Conservation (phyloP, 306 rosid species). For the Vigna unguiculata region DNA sequence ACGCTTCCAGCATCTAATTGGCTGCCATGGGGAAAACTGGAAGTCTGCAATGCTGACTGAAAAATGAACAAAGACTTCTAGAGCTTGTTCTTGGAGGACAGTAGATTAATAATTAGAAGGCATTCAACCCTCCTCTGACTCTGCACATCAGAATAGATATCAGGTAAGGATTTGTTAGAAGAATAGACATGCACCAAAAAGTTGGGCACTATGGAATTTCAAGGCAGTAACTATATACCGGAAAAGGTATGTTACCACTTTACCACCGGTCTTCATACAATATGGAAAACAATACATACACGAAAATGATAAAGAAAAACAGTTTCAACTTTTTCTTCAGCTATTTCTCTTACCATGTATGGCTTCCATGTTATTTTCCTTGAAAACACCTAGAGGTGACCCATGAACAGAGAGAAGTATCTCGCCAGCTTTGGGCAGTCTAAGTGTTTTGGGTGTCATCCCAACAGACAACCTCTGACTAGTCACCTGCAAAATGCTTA, state of each 20-base stretch:
- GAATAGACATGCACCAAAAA: conserved; percentile 5
- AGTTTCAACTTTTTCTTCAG: conserved; percentile 22
- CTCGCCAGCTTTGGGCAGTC: conserved; percentile 91
- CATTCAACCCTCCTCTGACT: conserved; percentile 68
- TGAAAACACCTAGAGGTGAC: conserved; percentile 89
- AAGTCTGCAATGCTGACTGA: neutral
- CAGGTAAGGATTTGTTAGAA: conserved; percentile 18
- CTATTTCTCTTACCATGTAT: conserved; percentile 65
- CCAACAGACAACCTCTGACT: conserved; percentile 85
- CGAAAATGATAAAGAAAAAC: conserved; percentile 26
- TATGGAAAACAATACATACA: conserved; percentile 28
- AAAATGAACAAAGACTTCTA: conserved; percentile 7
- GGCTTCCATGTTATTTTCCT: conserved; percentile 96
- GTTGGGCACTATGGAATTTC: conserved; percentile 12
- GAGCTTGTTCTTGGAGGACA: conserved; percentile 31
- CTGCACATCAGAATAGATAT: conserved; percentile 52
- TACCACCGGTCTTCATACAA: conserved; percentile 21
- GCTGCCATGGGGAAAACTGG: neutral
- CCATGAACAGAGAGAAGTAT: conserved; percentile 85
- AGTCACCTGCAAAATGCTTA: conserved; percentile 57
- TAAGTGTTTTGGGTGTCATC: conserved; percentile 82
- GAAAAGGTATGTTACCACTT: neutral
- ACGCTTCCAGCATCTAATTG: neutral
- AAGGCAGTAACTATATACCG: neutral
- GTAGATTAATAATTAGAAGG: neutral